A percentile compares a stretch with the other conserved stretches of the same genome.
Conservation (phyloP, 1,284 basidiomycete genomes). For the Naganishia sp. region DNA sequence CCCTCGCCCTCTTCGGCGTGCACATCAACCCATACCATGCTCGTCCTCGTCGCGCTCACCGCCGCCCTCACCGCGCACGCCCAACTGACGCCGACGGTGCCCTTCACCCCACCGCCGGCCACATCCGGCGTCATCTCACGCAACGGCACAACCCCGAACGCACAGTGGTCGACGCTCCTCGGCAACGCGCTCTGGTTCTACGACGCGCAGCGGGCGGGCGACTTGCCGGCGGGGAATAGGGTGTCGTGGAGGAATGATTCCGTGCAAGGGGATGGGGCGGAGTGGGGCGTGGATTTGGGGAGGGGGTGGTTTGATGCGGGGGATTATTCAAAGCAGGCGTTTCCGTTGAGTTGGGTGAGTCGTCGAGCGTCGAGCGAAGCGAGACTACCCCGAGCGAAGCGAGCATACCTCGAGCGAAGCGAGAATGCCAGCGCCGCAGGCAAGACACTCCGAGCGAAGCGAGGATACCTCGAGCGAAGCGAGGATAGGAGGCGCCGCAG, state of each 20-base stretch:
- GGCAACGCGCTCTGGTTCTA: constrained; percentile 85
- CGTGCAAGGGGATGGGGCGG: constrained; percentile 71
- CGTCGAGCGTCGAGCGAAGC: not conserved
- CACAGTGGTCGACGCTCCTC: constrained; percentile 76
- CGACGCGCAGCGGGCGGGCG: constrained; percentile 83
- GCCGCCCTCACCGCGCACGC: constrained; percentile 41
- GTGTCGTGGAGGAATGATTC: constrained; percentile 92
- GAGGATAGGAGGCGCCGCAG: not conserved
- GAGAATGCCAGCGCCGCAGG: too few species aligned
- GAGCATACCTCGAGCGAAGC: too few species aligned
- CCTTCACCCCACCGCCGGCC: constrained; percentile 64
- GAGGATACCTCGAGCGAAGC: not conserved
- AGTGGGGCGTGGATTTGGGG: constrained; percentile 70
- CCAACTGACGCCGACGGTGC: constrained; percentile 64
- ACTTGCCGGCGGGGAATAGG: constrained; percentile 67
- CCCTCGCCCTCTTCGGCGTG: not conserved
- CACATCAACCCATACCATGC: not conserved
- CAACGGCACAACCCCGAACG: constrained; percentile 60
- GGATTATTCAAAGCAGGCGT: constrained; percentile 79
- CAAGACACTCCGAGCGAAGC: not conserved
- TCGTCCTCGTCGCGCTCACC: not conserved
- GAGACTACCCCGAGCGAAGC: too few species aligned
- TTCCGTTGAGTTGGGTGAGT: constrained; percentile 62
- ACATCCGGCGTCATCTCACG: constrained; percentile 61
- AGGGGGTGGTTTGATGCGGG: constrained; percentile 91